Base-by-base conservation (phyloP, 2,329 filamentous ascomycete genomes). In the Sporothrix curviconia region DNA sequence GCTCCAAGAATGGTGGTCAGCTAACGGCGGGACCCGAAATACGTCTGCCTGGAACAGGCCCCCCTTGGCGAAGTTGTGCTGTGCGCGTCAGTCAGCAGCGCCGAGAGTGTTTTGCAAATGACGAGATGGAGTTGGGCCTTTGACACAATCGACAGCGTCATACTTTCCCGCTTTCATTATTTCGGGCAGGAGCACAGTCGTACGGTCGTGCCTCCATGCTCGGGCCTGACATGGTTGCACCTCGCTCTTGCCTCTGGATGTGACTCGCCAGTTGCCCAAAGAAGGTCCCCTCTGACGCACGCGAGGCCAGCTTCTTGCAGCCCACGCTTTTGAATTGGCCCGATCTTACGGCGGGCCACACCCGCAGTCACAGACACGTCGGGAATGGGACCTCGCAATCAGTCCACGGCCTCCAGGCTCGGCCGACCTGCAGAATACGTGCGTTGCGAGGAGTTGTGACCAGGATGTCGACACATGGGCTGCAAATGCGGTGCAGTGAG, bases 11-110 rank as follows among this genome's bases (percentile, higher is more conserved):
- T 7, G 15, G 11, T 5, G 7, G 25, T 37, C 36, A 42, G 25
- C 50, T 37, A 56, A 50, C 55, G 47, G 49, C 46, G 15, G 32
- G 28, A 39, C 17, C 55, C 55, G 49, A 58, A 58, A 58, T 58
- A 43, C 42, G 43, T 54, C 56, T 58, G 56, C 56, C 56, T 58
- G 43, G 50, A 46, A 12, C 37, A 24, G 14, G 3, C 37, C 25
- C 7, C 15, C 22, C 17, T 24, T 34, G 19, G 46, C 46, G 46
- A 22, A n/a, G n/a, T n/a, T n/a, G n/a, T n/a, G n/a, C n/a, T n/a
- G n/a, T n/a, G n/a, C n/a, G n/a, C n/a, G n/a, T n/a, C n/a, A n/a
- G 49, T 51, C 49, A 51, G 34, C 49, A 51, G 34, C 28, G 14
- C 17, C 40, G n/a, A 50, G 22, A 6, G 11, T 11, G 28, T 11